Base-by-base conservation (phyloP, 1,139 yeast genomes). In the Nadsonia starkeyi-henricii region DNA sequence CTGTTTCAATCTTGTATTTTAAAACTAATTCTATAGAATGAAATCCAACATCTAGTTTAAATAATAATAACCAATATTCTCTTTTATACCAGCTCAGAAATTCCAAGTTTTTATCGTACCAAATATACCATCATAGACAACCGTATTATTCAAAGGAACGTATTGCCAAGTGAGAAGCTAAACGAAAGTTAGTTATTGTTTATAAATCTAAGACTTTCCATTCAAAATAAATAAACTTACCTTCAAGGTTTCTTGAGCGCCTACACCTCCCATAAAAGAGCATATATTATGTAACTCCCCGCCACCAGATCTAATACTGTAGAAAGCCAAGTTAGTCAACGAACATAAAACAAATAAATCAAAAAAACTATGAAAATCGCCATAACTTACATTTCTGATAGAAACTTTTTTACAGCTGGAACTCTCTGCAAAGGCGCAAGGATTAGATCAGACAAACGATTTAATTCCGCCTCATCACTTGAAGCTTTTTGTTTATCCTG, bases 251-350 rank as follows among this genome's bases (percentile, higher is more conserved):
- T 86, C 96, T 59, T 86, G 95, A 18, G 86, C 78, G 0, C 78
- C 85, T 12, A 85, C 66, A 0, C 95, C 95, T 3, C 94, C 95
- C 56, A 84, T 66, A n/a, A 82, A 63, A 0, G 81, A 63, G 1
- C 77, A 63, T 13, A 73, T 70, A 52, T 75, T 74, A 48, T 72
- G 68, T 19, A 77, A 50, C 53, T 73, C 76, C 0, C 55, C 54
- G 2, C 74, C 72, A 3, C 67, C 64, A 9, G 67, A 58, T 45
- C 80, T 63, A 2, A 52, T 48, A 2, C 57, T 49, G 39, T 36
- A 41, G 12, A 41, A 12, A 20, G 47, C 44, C 44, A 50, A 36
- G 20, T n/a, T 19, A 37, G 20, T 46, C 42, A 26, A 2, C 2
- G 20, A 20, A 20, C 20, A 18, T 12, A 20, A 20, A 2, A 36